Percentiles rank a stretch among this genome's conserved stretches.
These are phyloP conservation scores for Metschnikowia rubicola DNA, from an alignment of 805 yeast genomes.

Conservation along the genomic window DNA sequence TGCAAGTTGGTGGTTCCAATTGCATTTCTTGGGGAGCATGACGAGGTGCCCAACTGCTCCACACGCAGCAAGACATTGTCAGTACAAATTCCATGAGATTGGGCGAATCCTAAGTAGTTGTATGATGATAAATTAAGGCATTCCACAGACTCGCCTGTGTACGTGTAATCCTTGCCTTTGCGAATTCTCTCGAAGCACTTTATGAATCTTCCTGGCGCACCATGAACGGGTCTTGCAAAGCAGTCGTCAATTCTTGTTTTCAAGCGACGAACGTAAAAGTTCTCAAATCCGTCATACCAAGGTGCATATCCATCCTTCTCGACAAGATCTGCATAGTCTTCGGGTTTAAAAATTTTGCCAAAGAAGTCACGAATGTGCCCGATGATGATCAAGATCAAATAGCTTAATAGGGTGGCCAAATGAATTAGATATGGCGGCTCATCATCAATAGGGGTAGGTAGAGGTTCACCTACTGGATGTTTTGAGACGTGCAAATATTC, in stretches of 20 bases:
- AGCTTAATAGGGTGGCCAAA: conserved; percentile 80
- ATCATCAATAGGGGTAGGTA: conserved; percentile 65
- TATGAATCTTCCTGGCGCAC: conserved; percentile 93
- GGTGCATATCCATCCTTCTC: conserved; percentile 93
- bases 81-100: conserved; percentile 88
- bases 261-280: conserved; percentile 88
- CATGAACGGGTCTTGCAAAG: conserved; percentile 93
- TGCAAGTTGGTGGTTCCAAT: conserved; percentile 80
- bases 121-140: conserved; percentile 87
- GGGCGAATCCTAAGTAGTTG: conserved; percentile 96
- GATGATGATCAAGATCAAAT: conserved; percentile 75
- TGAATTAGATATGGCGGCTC: conserved; percentile 84
- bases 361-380: conserved; percentile 91
- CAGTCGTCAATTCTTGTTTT: conserved; percentile 90
- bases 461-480: conserved; percentile 54
- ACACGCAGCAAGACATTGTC: conserved; percentile 64
- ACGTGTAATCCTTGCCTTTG: conserved; percentile 62
- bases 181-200: conserved; percentile 75
- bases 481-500: conserved; percentile 61
- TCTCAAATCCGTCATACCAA: conserved; percentile 89
- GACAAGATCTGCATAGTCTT: conserved; percentile 59
- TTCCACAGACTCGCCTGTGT: conserved; percentile 71
- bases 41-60: conserved; percentile 68
- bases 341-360: conserved; percentile 69
- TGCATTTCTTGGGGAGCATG: conserved; percentile 71